Evolutionary conservation across 257 asterid species (phyloP), one percentile per base, ranked within the genome.

Genomic region (Solanum bulbocastanum): DNA sequence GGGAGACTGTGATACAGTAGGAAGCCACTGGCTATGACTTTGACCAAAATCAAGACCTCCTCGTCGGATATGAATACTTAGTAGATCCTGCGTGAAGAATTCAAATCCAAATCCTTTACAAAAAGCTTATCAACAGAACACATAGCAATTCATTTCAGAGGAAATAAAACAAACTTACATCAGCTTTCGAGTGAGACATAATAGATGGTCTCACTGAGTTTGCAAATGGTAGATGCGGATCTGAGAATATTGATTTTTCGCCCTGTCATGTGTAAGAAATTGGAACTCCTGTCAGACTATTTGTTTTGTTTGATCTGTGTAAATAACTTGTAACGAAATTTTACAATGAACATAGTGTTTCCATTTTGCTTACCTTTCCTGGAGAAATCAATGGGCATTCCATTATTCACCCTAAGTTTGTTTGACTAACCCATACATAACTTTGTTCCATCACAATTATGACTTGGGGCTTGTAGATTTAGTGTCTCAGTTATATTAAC

Each of bases 21-120:
- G 93, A 88, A 97, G 96, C 99, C 99, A 97, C 87, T 93, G 92
- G 37, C 93, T 90, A 90, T 97, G 99, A 87, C 98, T 94, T 91
- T 95, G 99, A 83, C 96, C 94, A 40, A 69, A 88, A 90, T 95
- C 95, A 84, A 92, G 33, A 87, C 99, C 99, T 86, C 99, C 98
- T 35, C 98, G 91, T 22, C 96, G 91, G 65, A 95, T 90, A 90
- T 92, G 96, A 89, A 94, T 88, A 89, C 98, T 96, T 88, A 92
- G 35, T 75, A 97, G 56, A 90, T 95, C 99, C 99, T 97, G 95
- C 92, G 87, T 83, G 42, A 33, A 87, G 69, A 76, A 89, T 85
- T 82, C 69, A 82, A 49, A 20, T 82, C 46, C 40, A 60, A 35
- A 58, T 46, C 69, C 69, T 82, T 82, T 20, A 49, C 69, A 82